phyloP scores from a whole-genome alignment of 495 filamentous ascomycete species.

The Hyaloscypha variabilis region DNA sequence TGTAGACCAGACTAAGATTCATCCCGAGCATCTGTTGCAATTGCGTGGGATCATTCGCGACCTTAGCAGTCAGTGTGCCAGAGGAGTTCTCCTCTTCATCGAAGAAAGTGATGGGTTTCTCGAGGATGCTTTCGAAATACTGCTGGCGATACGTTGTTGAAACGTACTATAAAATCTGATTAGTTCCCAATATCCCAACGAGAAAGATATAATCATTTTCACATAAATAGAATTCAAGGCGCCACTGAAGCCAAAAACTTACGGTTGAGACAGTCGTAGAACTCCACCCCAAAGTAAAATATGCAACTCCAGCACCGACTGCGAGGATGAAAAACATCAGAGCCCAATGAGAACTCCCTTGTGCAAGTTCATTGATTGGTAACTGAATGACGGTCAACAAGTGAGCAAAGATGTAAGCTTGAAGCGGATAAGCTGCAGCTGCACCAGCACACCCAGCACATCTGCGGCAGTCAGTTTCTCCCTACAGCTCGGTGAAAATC shows the following conservation, averaged over 20 bases:
- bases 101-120: conserved; percentile 64
- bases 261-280: conserved; percentile 54
- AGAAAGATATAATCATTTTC: not conserved
- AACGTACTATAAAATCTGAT: conserved; percentile 17
- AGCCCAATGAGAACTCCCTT: conserved; percentile 60
- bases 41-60: conserved; percentile 60
- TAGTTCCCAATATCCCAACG: not conserved
- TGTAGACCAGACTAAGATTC: conserved; percentile 50
- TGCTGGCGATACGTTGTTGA: conserved; percentile 51
- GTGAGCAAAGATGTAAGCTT: conserved; percentile 52
- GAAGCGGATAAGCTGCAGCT: conserved; percentile 44
- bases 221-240: not conserved
- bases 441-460: conserved; percentile 24
- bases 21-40: conserved; percentile 65
- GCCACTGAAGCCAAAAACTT: conserved; percentile 16
- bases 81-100: conserved; percentile 63
- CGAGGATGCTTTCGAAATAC: conserved; percentile 58
- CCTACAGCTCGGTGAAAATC: conserved; percentile 26
- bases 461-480: not conserved
- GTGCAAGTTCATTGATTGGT: conserved; percentile 37
- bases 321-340: conserved; percentile 67
- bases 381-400: conserved; percentile 49
- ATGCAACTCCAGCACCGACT: conserved; percentile 50
- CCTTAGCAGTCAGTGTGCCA: conserved; percentile 61
- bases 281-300: conserved; percentile 54